Conservation (phyloP, 129 eudicot genomes). For the Smallanthus sonchifolius region DNA sequence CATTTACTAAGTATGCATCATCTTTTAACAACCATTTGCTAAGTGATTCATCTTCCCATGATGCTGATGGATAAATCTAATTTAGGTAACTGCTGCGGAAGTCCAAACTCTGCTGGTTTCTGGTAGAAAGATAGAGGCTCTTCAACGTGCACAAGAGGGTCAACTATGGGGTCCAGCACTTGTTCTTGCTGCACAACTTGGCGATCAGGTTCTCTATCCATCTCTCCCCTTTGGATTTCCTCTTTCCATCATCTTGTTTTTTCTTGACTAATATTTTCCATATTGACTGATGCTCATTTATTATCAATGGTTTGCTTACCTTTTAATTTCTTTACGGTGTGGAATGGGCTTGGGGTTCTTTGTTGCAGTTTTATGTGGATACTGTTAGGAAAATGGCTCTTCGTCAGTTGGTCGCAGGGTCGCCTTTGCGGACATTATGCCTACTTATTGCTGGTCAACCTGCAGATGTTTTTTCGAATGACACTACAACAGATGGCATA, state of each 20-base stretch:
- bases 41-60: too few relatives aligned
- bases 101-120: constrained; percentile 85
- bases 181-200: constrained; percentile 91
- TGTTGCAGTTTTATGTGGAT: constrained; percentile 79
- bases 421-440: constrained; percentile 96
- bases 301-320: background rate
- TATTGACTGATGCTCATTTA: too few relatives aligned
- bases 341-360: background rate
- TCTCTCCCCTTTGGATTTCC: too few relatives aligned
- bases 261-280: too few relatives aligned
- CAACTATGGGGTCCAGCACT: constrained; percentile 91
- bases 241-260: too few relatives aligned
- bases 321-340: too few relatives aligned
- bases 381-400: constrained; percentile 91
- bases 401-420: constrained; percentile 74
- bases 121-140: constrained; percentile 85
- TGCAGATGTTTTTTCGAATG: constrained; percentile 71
- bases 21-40: too few relatives aligned
- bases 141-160: constrained; percentile 82
- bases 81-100: constrained; percentile 80
- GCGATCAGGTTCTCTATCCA: constrained; percentile 60
- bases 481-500: constrained; percentile 30
- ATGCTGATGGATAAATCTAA: background rate
- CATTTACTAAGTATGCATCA: too few relatives aligned
- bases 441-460: constrained; percentile 94